Conservation (phyloP, 2,329 filamentous ascomycete genomes). For the Tympanopsis confertula region DNA sequence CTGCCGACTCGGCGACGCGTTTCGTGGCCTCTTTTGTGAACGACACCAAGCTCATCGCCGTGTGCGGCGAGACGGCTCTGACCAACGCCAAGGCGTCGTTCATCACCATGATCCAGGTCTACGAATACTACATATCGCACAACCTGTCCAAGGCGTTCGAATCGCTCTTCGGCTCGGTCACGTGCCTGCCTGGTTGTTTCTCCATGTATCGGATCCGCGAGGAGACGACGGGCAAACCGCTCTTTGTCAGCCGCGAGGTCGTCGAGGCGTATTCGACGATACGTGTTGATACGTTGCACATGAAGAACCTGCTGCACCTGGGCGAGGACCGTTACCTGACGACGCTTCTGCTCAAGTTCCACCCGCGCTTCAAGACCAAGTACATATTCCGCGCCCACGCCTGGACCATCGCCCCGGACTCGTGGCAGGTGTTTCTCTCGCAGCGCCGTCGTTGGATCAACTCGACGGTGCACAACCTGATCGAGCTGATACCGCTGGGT, state of each 20-base stretch:
- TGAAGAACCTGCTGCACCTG: slow-evolving; percentile 96
- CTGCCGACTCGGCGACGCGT: slow-evolving; percentile 76
- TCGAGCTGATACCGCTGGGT: slow-evolving; percentile 83
- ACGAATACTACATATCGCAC: slow-evolving; percentile 98
- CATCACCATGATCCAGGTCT: slow-evolving; percentile 98
- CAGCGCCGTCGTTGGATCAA: slow-evolving; percentile 99
- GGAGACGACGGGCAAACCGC: slow-evolving; percentile 83
- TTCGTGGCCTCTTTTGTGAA: slow-evolving; percentile 85
- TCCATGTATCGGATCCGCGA: slow-evolving; percentile 97
- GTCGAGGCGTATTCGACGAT: slow-evolving; percentile 82
- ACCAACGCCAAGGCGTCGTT: slow-evolving; percentile 89
- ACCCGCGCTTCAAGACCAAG: slow-evolving; percentile 95
- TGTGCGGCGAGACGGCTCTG: slow-evolving; percentile 88
- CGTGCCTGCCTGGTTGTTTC: slow-evolving; percentile 96
- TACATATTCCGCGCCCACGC: slow-evolving; percentile 86
- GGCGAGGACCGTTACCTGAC: slow-evolving; percentile 97
- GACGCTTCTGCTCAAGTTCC: slow-evolving; percentile 82
- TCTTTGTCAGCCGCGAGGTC: slow-evolving; percentile 89
- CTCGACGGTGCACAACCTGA: slow-evolving; percentile 93
- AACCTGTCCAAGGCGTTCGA: slow-evolving; percentile 95
- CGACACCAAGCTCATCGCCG: slow-evolving; percentile 84
- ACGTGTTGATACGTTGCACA: slow-evolving; percentile 92
- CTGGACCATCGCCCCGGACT: slow-evolving; percentile 94
- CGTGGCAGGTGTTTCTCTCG: slow-evolving; percentile 87
- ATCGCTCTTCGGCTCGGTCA: slow-evolving; percentile 90